Percentiles rank a stretch among this genome's conserved stretches.
These are phyloP conservation scores for Colletotrichum musicola DNA, from an alignment of 2,329 filamentous ascomycete species.

Conservation along the genomic window DNA sequence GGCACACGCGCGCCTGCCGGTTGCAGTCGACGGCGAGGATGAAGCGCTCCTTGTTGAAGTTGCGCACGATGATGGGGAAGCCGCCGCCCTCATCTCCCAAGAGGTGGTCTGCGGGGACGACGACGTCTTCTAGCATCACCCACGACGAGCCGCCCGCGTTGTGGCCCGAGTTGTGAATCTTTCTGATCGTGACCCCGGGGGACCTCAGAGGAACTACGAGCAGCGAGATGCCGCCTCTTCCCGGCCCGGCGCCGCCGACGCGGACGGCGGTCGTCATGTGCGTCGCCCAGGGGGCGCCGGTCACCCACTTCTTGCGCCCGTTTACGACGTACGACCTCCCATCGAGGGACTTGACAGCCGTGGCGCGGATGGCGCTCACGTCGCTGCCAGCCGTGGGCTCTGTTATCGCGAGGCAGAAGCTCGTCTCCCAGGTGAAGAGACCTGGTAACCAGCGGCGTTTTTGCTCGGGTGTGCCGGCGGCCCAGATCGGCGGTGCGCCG, in stretches of 20 bases:
- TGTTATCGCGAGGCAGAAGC: constrained; percentile 75
- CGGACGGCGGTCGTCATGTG: constrained; percentile 73
- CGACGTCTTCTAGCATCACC: constrained; percentile 67
- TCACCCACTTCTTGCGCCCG: constrained; percentile 78
- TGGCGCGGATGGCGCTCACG: constrained; percentile 73
- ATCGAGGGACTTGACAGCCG: constrained; percentile 59
- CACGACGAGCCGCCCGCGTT: constrained; percentile 72
- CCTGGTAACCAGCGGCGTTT: constrained; percentile 70
- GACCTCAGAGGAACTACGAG: constrained; percentile 66
- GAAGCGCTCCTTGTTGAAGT: constrained; percentile 72
- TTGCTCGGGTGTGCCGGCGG: constrained; percentile 71
- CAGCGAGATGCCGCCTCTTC: constrained; percentile 66
- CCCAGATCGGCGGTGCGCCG: constrained; percentile 73
- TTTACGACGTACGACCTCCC: constrained; percentile 71
- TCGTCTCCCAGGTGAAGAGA: constrained; percentile 69
- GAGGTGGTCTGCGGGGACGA: constrained; percentile 65
- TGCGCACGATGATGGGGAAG: constrained; percentile 70
- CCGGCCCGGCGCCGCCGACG: constrained; percentile 67
- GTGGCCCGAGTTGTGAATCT: constrained; percentile 75
- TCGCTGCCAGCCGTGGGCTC: constrained; percentile 70
- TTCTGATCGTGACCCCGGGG: constrained; percentile 64
- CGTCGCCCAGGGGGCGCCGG: constrained; percentile 70
- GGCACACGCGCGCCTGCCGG: constrained; percentile 67
- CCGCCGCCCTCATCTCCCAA: constrained; percentile 67
- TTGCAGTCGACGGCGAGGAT: constrained; percentile 69